Conservation (phyloP, 345 rosid species). For the Isatis tinctoria region DNA sequence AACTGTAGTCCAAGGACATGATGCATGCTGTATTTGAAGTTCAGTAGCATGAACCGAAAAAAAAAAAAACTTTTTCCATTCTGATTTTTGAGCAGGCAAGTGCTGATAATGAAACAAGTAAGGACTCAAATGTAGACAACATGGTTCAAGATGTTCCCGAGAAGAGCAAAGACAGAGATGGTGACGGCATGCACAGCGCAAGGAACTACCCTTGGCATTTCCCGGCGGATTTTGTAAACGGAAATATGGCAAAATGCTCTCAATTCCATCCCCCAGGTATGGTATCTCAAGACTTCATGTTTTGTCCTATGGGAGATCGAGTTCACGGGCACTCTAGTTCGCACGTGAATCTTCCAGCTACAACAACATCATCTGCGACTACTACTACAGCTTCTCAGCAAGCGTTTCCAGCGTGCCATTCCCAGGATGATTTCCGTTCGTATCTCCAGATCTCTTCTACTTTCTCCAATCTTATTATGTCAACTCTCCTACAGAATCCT, state of each 20-base stretch:
- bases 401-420: conserved; percentile 48
- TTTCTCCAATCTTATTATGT: conserved; percentile 68
- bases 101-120: conserved; percentile 45
- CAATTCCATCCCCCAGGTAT: conserved; percentile 41
- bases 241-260: conserved; percentile 41
- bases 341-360: conserved; percentile 32
- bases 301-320: conserved; percentile 44
- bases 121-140: conserved; percentile 42
- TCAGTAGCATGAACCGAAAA: conserved; percentile 27
- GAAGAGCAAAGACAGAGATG: conserved; percentile 26
- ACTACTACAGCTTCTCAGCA: conserved; percentile 43
- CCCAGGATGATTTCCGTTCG: conserved; percentile 65
- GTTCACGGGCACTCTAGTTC: conserved; percentile 39
- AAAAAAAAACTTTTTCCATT: not conserved
- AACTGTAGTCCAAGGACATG: conserved; percentile 25
- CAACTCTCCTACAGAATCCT: conserved; percentile 80
- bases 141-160: conserved; percentile 30
- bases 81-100: conserved; percentile 43
- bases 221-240: conserved; percentile 56
- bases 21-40: conserved; percentile 28
- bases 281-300: conserved; percentile 43
- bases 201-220: conserved; percentile 72
- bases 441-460: conserved; percentile 66
- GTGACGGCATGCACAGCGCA: conserved; percentile 25
- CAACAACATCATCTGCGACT: conserved; percentile 47